A percentile compares a stretch with the other conserved stretches of the same genome.
Conservation (phyloP, 2,329 filamentous ascomycete genomes). For the Fusarium algeriense region DNA sequence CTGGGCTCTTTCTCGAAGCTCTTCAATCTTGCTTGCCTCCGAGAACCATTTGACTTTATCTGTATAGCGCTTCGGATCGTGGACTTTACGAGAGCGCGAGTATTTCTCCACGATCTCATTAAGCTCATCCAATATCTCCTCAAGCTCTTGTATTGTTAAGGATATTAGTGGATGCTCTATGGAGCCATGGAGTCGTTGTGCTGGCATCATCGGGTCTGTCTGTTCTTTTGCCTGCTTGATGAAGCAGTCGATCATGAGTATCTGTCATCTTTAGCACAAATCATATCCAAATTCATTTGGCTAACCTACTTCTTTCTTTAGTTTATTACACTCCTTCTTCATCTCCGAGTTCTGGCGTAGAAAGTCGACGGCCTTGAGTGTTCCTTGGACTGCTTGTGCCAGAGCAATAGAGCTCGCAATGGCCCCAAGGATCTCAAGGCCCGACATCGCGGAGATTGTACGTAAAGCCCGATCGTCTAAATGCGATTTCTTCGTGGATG, state of each 20-base stretch:
- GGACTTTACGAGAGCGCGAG: neutral
- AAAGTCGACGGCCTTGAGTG: slow-evolving; percentile 20
- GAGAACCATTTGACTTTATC: slow-evolving; percentile 27
- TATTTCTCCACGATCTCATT: neutral
- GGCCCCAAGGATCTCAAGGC: slow-evolving; percentile 27
- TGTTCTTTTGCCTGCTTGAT: slow-evolving; percentile 4
- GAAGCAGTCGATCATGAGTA: slow-evolving; percentile 23
- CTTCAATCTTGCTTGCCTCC: slow-evolving; percentile 9
- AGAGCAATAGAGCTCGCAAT: slow-evolving; percentile 29
- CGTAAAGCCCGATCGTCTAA: neutral
- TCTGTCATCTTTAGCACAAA: neutral
- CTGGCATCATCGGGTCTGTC: neutral
- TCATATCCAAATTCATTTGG: rapidly evolving
- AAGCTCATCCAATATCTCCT: slow-evolving; percentile 3
- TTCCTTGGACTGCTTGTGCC: slow-evolving; percentile 10
- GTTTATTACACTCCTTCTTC: neutral
- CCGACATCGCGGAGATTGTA: slow-evolving; percentile 3
- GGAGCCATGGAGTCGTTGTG: neutral
- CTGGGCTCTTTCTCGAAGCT: slow-evolving; percentile 16
- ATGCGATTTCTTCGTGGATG: neutral
- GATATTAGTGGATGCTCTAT: slow-evolving; percentile 10
- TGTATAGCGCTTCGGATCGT: neutral
- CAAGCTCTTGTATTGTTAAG: neutral
- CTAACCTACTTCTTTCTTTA: neutral
- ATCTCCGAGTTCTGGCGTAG: slow-evolving; percentile 4